Percentiles rank a stretch among this genome's conserved stretches.
Evolutionary conservation across 2,329 filamentous ascomycete genomes (phyloP).

Genomic region (Botrytis sinoallii): DNA sequence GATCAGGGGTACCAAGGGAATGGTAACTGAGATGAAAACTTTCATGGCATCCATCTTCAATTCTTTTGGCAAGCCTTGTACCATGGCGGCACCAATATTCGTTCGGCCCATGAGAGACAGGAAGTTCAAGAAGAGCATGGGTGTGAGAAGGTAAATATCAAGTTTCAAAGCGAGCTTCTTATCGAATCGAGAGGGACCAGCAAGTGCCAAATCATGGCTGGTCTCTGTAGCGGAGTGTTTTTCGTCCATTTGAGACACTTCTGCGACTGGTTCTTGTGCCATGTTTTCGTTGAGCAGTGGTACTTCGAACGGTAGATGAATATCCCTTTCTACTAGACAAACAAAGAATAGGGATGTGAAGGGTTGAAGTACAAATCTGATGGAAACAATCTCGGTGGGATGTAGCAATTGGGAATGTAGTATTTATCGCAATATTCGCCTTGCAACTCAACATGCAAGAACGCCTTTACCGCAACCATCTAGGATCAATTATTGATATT

Average conservation of each 20-base stretch:
- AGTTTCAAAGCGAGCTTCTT: slow-evolving; percentile 19
- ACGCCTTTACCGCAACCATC: slow-evolving; percentile 2
- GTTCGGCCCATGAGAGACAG: slow-evolving; percentile 22
- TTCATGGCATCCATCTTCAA: slow-evolving; percentile 29
- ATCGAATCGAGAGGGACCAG: slow-evolving; percentile 11
- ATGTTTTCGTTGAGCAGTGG: not conserved
- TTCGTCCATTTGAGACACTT: slow-evolving; percentile 2
- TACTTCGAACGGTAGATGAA: not conserved
- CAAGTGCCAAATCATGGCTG: not conserved
- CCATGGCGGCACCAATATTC: slow-evolving; percentile 21
- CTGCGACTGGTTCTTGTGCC: not conserved
- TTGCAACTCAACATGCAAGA: not conserved
- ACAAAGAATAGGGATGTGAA: not conserved
- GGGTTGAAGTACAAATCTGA: not conserved
- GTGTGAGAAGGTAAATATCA: slow-evolving; percentile 27
- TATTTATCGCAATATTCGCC: not conserved
- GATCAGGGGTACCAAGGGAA: slow-evolving; percentile 46
- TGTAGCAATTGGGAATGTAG: not conserved
- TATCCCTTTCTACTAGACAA: not conserved
- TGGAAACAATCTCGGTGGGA: not conserved
- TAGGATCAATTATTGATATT: slow-evolving; percentile 7
- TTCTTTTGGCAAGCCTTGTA: slow-evolving; percentile 30
- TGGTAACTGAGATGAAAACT: slow-evolving; percentile 37
- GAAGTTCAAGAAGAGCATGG: slow-evolving; percentile 36
- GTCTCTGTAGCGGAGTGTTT: slow-evolving; percentile 1